Conservation (phyloP, 106 monocot species). For the Platanthera zijinensis region DNA sequence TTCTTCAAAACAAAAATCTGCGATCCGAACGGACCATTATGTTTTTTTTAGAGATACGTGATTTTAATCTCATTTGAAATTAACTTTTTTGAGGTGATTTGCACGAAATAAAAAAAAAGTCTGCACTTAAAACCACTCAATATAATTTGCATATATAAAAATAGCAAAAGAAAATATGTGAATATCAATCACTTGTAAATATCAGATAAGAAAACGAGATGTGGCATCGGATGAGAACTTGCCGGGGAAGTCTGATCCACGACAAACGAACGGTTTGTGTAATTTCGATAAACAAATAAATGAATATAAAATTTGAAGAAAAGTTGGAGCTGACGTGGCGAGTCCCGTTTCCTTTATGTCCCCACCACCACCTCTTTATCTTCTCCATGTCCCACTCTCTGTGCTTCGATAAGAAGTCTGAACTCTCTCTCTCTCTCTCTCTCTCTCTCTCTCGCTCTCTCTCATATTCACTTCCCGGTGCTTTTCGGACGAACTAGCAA, state of each 20-base stretch:
- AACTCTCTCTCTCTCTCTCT: background rate
- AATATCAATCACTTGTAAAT: background rate
- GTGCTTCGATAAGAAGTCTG: background rate
- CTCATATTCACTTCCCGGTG: background rate
- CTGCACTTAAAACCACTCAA: no score
- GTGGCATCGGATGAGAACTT: background rate
- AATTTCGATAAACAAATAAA: background rate
- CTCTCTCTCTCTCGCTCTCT: background rate
- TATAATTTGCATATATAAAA: no score
- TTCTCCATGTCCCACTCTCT: constrained; percentile 2
- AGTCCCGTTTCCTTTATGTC: background rate
- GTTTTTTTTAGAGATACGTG: no score
- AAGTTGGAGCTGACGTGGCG: constrained; percentile 8
- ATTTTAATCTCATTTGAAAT: no score
- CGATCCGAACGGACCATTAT: no score
- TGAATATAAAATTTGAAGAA: background rate
- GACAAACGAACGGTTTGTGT: background rate
- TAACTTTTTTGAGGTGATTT: no score
- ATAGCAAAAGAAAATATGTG: no score
- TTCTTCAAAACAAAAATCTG: no score
- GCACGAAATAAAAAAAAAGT: no score
- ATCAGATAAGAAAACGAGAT: background rate
- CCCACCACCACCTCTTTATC: background rate
- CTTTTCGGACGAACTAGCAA: background rate
- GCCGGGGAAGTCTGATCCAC: constrained; percentile 1